These are phyloP conservation scores for Pythium angustatum DNA, from an alignment of 352 stramenopile genomes.

Conservation along the genomic window DNA sequence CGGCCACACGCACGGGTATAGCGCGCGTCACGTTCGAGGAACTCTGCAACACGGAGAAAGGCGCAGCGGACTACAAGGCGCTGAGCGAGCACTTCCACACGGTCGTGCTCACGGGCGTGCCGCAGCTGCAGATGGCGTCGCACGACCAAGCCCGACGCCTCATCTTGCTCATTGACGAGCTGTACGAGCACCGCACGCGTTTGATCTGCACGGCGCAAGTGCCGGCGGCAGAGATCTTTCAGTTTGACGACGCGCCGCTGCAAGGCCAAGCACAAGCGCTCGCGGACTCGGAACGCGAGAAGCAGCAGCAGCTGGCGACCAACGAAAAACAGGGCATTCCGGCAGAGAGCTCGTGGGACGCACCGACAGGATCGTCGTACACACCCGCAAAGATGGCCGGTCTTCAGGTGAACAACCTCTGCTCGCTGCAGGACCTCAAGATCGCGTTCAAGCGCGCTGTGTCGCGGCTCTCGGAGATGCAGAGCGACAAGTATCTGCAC, in stretches of 20 bases:
- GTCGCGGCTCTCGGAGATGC: conserved; percentile 87
- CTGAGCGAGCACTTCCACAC: conserved; percentile 91
- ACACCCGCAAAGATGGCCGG: conserved; percentile 61
- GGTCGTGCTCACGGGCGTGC: conserved; percentile 90
- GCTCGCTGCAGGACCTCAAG: conserved; percentile 69
- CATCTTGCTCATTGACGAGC: conserved; percentile 96
- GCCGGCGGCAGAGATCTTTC: conserved; percentile 54
- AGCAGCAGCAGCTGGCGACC: conserved; percentile 47
- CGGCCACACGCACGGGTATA: conserved; percentile 43
- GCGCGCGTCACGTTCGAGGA: conserved; percentile 90
- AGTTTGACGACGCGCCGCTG: conserved; percentile 55
- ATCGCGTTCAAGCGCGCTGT: conserved; percentile 79
- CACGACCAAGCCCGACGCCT: conserved; percentile 95
- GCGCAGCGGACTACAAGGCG: conserved; percentile 95
- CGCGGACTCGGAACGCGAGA: conserved; percentile 38
- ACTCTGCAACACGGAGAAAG: conserved; percentile 93
- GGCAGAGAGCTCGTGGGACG: conserved; percentile 67
- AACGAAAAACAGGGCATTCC: conserved; percentile 50
- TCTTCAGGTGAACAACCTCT: conserved; percentile 61
- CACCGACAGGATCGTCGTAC: conserved; percentile 51
- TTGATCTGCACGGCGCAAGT: conserved; percentile 60
- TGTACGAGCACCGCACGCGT: conserved; percentile 91
- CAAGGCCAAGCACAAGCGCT: conserved; percentile 28
- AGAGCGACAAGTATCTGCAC: conserved; percentile 66
- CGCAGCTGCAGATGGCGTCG: conserved; percentile 76